Base-by-base conservation (phyloP, 83 land plant species). In the Picea abies region DNA sequence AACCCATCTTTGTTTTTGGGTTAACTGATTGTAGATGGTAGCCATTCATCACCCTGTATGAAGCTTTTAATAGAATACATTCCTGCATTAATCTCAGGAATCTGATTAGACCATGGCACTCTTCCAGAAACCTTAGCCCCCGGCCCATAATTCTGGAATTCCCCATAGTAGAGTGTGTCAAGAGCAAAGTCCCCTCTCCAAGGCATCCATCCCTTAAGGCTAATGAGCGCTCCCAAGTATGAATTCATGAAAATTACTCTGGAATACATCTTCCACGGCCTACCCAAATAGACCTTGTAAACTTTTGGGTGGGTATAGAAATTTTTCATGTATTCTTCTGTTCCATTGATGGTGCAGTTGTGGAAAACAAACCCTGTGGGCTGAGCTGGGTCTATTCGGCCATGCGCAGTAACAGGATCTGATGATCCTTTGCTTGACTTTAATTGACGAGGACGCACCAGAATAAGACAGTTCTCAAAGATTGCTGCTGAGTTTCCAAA, bases 401-500 rank as follows among this genome's bases (percentile, higher is more conserved):
- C 99, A 39, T 96, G 95, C 17, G 97, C 97, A 0, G 97, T 90
- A 56, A 92, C n/a, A n/a, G 92, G 84, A 79, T 52, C 58, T 52
- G 15, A 52, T 52, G 58, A 52, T 52, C 58, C 58, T 52, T 52
- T 52, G 15, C 14, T 52, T 52, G 58, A 12, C 3, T 56, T 56
- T 56, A 56, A 56, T 65, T 86, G 91, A 5, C 94, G 90, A 11
- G 91, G 91, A 3, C 90, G 81, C 66, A 87, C 84, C 20, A 90
- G 78, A 78, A 95, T 86, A 7, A 52, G 20, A 86, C 94, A 96
- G 78, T 88, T 79, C 29, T 95, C 91, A 80, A 96, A 94, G 65
- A 94, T 78, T 20, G 94, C 23, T 19, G 96, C 94, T 2, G 98
- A 88, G 76, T 93, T 91, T 73, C 98, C 97, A 84, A 96, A 96